These are phyloP conservation scores for Diacronema lutheri DNA, from an alignment of 78 protist genomes.

Conservation along the genomic window DNA sequence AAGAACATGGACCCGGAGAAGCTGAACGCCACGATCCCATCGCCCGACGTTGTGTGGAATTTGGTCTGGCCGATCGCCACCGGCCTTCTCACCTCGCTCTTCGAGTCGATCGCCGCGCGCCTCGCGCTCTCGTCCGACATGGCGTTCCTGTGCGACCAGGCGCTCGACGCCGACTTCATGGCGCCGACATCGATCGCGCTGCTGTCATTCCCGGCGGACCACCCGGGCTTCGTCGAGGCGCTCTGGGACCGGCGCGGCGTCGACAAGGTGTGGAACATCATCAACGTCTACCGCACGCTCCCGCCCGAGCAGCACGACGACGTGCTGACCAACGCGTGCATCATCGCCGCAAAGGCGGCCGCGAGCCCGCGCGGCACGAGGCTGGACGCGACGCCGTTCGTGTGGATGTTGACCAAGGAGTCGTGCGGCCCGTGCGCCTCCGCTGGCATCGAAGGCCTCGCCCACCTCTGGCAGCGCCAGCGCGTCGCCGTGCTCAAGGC, in stretches of 20 bases:
- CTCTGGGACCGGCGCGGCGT: not conserved
- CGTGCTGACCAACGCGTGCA: not conserved
- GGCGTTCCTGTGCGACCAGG: not conserved
- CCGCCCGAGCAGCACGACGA: conserved; percentile 28
- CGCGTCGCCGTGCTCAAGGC: not conserved
- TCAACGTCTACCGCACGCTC: not conserved
- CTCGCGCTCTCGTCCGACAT: not conserved
- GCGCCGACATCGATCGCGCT: not conserved
- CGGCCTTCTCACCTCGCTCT: not conserved
- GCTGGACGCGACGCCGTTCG: not conserved
- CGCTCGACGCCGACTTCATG: not conserved
- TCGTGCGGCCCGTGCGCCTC: not conserved
- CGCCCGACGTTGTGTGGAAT: not conserved
- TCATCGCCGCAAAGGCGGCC: not conserved
- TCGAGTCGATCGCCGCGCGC: not conserved
- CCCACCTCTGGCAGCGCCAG: not conserved
- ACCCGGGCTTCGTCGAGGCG: not conserved
- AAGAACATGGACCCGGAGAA: not conserved
- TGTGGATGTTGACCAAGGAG: not conserved
- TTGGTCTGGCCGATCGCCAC: not conserved
- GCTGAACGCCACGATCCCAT: not conserved
- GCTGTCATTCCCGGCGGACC: not conserved
- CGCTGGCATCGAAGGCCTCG: not conserved
- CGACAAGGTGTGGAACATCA: not conserved
- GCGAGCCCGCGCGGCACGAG: not conserved